phyloP scores from a whole-genome alignment of 495 filamentous ascomycete species.

The Jackrogersella minutella region DNA sequence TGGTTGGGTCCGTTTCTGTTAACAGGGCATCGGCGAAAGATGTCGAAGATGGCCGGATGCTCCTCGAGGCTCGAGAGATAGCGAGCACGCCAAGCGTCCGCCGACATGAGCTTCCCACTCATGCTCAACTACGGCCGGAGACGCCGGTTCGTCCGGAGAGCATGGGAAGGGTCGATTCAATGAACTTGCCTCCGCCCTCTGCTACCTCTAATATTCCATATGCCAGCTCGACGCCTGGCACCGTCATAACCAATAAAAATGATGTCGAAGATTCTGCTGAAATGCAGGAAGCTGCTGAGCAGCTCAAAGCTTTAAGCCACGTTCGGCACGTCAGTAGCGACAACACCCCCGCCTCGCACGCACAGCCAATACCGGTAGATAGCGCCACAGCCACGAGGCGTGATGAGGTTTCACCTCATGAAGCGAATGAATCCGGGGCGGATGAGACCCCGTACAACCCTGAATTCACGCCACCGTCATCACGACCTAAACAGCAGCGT shows the following conservation, averaged over 20 bases:
- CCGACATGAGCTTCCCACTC: slow-evolving; percentile 38
- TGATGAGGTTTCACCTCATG: slow-evolving; percentile 55
- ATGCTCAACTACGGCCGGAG: slow-evolving; percentile 45
- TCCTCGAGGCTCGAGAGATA: slow-evolving; percentile 54
- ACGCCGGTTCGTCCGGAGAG: slow-evolving; percentile 44
- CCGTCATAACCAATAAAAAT: slow-evolving; percentile 48
- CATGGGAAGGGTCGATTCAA: slow-evolving; percentile 36
- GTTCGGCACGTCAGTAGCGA: slow-evolving; percentile 60
- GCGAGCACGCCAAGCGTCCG: slow-evolving; percentile 43
- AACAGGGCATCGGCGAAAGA: slow-evolving; percentile 53
- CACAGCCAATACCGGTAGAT: slow-evolving; percentile 29
- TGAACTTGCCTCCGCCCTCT: slow-evolving; percentile 31
- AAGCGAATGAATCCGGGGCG: slow-evolving; percentile 47
- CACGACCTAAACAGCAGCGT: slow-evolving; percentile 52
- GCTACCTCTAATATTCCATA: slow-evolving; percentile 31
- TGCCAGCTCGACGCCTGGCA: slow-evolving; percentile 30
- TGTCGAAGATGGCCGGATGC: slow-evolving; percentile 58
- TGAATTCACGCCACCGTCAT: slow-evolving; percentile 53
- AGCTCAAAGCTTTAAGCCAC: slow-evolving; percentile 66
- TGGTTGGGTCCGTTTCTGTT: slow-evolving; percentile 54
- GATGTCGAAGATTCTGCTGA: slow-evolving; percentile 65
- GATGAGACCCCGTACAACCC: slow-evolving; percentile 51
- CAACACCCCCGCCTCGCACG: slow-evolving; percentile 35
- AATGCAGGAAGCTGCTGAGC: slow-evolving; percentile 67
- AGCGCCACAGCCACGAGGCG: slow-evolving; percentile 31